Evolutionary conservation across 2,329 filamentous ascomycete species (phyloP).

Genomic region (Myriosclerotinia curreyana): DNA sequence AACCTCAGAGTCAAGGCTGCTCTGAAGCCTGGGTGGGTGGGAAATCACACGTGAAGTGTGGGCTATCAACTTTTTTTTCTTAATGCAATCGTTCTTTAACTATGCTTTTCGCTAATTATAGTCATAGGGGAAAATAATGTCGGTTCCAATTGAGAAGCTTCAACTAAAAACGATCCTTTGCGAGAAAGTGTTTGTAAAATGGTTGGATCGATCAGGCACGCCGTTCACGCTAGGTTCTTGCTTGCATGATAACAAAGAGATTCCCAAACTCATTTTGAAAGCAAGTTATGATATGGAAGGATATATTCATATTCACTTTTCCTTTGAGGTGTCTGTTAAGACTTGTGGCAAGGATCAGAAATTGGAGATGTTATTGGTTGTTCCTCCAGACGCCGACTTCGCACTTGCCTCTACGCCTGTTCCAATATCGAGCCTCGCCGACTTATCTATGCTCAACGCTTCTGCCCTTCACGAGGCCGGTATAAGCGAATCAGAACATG

Average conservation of each 20-base stretch:
- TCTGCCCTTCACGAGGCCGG: neutral
- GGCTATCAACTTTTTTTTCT: neutral
- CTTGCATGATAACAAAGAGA: neutral
- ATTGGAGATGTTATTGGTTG: neutral
- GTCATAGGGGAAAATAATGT: neutral
- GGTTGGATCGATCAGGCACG: neutral
- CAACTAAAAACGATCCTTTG: neutral
- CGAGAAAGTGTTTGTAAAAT: neutral
- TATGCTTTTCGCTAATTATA: slow-evolving; percentile 1
- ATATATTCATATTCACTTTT: neutral
- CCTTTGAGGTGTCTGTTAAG: neutral
- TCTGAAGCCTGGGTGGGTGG: slow-evolving; percentile 9
- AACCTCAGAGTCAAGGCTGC: slow-evolving; percentile 7
- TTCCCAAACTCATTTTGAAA: neutral
- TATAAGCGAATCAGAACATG: neutral
- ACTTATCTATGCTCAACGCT: neutral
- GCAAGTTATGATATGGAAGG: neutral
- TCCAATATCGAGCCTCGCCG: neutral
- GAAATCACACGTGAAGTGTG: slow-evolving; percentile 11
- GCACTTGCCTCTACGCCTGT: neutral
- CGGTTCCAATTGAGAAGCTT: neutral
- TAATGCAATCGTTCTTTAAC: neutral
- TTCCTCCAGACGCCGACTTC: neutral
- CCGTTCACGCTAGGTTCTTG: neutral
- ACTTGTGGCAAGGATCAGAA: neutral